Evolutionary conservation across 148 eudicot species (phyloP).

Genomic region (Fallopia convolvulus): DNA sequence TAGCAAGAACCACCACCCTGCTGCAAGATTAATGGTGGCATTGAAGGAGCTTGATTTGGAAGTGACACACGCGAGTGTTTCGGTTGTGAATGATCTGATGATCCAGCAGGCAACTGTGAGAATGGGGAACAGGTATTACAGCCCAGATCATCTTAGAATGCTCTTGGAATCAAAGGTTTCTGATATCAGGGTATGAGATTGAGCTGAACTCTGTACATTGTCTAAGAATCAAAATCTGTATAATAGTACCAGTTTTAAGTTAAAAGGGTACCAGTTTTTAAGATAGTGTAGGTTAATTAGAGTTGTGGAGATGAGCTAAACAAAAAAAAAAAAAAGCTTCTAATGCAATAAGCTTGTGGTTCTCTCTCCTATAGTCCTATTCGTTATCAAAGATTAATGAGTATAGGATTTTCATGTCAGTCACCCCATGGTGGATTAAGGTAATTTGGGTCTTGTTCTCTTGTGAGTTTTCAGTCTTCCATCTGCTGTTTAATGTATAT

Average conservation of each 20-base stretch:
- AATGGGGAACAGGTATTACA: conserved; percentile 58
- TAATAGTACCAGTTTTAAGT: conserved; percentile 1
- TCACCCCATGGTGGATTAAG: not conserved
- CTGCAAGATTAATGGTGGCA: conserved; percentile 76
- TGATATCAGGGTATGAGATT: conserved; percentile 22
- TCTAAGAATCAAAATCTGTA: not conserved
- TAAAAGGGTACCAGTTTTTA: not conserved
- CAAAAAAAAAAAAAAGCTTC: not conserved
- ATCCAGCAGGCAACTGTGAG: conserved; percentile 82
- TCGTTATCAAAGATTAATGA: not conserved
- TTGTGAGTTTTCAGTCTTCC: not conserved
- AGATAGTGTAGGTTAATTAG: not conserved
- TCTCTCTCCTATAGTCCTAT: not conserved
- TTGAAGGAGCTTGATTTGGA: conserved; percentile 74
- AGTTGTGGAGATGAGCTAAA: not conserved
- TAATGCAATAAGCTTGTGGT: not conserved
- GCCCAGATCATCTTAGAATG: conserved; percentile 65
- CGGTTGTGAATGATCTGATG: conserved; percentile 89
- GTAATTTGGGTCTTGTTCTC: not conserved
- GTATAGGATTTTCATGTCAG: not conserved
- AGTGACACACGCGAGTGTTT: conserved; percentile 65
- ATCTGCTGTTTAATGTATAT: not conserved
- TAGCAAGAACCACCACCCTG: conserved; percentile 69
- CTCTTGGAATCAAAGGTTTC: conserved; percentile 44
- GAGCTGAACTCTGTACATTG: not conserved